Base-by-base conservation (phyloP, 768 basidiomycete genomes). In the Pisolithus microcarpus region DNA sequence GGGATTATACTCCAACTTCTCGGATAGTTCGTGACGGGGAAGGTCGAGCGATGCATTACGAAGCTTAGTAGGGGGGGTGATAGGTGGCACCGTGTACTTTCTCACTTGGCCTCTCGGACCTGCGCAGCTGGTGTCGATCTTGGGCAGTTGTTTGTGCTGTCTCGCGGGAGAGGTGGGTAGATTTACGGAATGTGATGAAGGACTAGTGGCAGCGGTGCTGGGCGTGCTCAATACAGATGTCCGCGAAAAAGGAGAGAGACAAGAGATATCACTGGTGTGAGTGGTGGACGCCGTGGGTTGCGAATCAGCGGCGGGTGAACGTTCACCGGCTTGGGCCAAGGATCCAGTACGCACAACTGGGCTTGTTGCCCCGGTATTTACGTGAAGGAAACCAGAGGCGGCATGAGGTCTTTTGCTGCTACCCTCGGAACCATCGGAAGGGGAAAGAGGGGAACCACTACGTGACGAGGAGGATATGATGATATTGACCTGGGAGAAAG, bases 31-130 rank as follows among this genome's bases (percentile, higher is more conserved):
- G 21, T 49, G 11, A 38, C 64, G 64, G 28, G 64, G 58, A 26
- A 65, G 64, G 55, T 65, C 64, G 38, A 65, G 64, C 16, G 64
- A 65, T 47, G 62, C 54, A 28, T 66, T 64, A 34, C 64, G 64
- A 38, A 57, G 60, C 39, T 64, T 65, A 55, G 50, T 58, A 5
- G 64, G 56, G 48, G 64, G 56, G 46, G 64, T 54, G 46, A 65
- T 62, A 5, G 64, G 64, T 54, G 64, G 64, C n/a, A 65, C 64
- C 9, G 64, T 64, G 50, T 65, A 66, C 19, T 64, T 66, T 52
- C 7, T 62, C 30, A 65, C 64, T 31, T 64, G 64, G 18, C 64
- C 64, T 55, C 64, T 54, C 23, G 64, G 64, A 18, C 64, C 64
- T 55, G 60, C 64, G 46, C 60, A 61, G 56, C 64, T 65, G 49